phyloP scores from a whole-genome alignment of 192 early-diverging fungal genomes.

The Lobosporangium transversale region DNA sequence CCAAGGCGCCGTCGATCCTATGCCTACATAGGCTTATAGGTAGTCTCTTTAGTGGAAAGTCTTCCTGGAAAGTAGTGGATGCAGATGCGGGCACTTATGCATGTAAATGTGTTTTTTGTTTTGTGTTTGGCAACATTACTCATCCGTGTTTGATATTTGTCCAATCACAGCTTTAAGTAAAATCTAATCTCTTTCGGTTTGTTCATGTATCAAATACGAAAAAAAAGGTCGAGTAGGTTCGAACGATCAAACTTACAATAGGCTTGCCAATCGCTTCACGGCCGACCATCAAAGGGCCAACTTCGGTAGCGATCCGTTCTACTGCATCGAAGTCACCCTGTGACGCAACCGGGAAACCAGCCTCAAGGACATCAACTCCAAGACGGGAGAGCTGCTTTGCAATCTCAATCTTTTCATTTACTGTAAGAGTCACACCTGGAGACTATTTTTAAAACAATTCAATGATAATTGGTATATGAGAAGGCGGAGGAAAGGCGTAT shows the following conservation, averaged over 20 bases:
- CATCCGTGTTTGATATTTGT: constrained; percentile 12
- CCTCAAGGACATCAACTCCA: constrained; percentile 96
- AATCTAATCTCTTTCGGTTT: constrained; percentile 27
- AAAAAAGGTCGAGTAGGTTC: too few species aligned
- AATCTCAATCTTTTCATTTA: constrained; percentile 94
- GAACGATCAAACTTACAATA: constrained; percentile 69
- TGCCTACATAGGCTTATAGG: not conserved
- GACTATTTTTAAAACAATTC: constrained; percentile 65
- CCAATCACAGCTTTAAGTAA: constrained; percentile 24
- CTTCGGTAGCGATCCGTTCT: constrained; percentile 90
- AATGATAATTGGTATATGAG: not conserved
- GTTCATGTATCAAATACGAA: not conserved
- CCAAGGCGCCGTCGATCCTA: too few species aligned
- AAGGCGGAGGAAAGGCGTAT: not conserved
- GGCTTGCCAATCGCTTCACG: constrained; percentile 81
- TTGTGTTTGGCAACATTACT: constrained; percentile 12
- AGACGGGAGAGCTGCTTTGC: constrained; percentile 92
- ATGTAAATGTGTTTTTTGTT: not conserved
- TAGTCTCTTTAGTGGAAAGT: too few species aligned
- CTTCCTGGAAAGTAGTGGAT: too few species aligned
- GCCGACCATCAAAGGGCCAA: constrained; percentile 85
- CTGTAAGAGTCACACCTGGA: constrained; percentile 93
- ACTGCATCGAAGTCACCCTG: constrained; percentile 96
- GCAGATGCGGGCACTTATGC: not conserved
- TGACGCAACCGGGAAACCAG: constrained; percentile 95